These are phyloP conservation scores for Penicillium pulvis DNA, from an alignment of 495 filamentous ascomycete species.

Conservation along the genomic window DNA sequence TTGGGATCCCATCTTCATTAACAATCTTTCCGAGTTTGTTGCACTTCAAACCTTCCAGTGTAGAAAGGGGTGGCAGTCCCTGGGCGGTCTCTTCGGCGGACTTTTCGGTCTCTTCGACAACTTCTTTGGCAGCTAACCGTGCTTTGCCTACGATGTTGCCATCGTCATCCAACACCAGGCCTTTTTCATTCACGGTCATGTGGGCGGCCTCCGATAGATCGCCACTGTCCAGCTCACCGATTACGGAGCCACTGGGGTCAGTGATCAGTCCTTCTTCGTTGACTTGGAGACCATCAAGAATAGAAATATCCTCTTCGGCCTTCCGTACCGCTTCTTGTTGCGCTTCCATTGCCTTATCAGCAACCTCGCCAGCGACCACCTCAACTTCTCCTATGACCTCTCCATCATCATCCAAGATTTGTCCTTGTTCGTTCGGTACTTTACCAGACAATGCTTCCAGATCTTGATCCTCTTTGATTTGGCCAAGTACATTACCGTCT, in stretches of 20 bases:
- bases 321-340: neutral
- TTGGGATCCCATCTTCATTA: slow-evolving; percentile 18
- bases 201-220: neutral
- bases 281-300: neutral
- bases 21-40: slow-evolving; percentile 53
- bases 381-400: neutral
- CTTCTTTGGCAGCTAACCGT: neutral
- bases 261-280: neutral
- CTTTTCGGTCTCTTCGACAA: slow-evolving; percentile 27
- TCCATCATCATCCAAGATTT: neutral
- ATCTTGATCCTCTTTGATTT: neutral
- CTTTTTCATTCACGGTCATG: slow-evolving; percentile 2
- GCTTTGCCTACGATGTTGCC: slow-evolving; percentile 3
- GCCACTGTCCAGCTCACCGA: slow-evolving; percentile 1
- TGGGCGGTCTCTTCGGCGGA: neutral
- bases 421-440: neutral
- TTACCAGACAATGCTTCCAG: neutral
- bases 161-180: neutral
- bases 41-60: neutral
- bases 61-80: neutral
- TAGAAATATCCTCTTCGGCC: neutral
- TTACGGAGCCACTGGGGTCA: neutral
- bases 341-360: neutral
- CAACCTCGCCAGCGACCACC: neutral
- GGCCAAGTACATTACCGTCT: neutral